These are phyloP conservation scores for Cupressus sempervirens DNA, from an alignment of 75 land plant species.

Conservation along the genomic window DNA sequence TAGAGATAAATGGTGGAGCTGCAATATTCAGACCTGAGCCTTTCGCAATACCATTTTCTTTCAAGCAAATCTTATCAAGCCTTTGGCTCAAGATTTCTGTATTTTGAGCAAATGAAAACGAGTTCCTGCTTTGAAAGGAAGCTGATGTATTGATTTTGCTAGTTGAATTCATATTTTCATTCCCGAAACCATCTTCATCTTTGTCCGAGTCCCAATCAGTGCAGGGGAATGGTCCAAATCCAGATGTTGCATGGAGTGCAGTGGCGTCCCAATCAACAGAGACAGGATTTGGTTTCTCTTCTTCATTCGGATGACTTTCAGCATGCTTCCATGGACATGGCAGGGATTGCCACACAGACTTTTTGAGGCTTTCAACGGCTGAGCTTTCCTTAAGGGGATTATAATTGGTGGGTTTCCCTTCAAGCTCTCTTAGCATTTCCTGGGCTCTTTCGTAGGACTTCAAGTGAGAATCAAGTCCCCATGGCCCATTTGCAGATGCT, in stretches of 20 bases:
- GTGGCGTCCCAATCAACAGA: conserved; percentile 62
- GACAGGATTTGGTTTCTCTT: conserved; percentile 31
- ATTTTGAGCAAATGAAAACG: not conserved
- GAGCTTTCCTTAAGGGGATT: conserved; percentile 9
- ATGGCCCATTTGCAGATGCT: conserved; percentile 57
- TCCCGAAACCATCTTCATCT: not conserved
- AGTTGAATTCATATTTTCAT: not conserved
- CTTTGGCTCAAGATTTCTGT: not conserved
- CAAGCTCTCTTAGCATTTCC: conserved; percentile 90
- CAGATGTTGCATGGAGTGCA: conserved; percentile 46
- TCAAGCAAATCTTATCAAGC: conserved; percentile 7
- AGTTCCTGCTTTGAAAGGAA: not conserved
- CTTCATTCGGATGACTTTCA: conserved; percentile 19
- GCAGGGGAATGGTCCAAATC: not conserved
- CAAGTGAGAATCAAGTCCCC: conserved; percentile 89
- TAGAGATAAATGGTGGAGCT: conserved; percentile 9
- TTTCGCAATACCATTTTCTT: not conserved
- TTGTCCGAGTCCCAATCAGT: not conserved
- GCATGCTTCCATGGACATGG: conserved; percentile 11
- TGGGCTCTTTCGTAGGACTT: conserved; percentile 95
- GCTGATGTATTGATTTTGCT: not conserved
- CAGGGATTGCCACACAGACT: conserved; percentile 25
- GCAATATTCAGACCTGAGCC: conserved; percentile 4
- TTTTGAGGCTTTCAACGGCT: not conserved
- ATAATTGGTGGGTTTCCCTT: conserved; percentile 1